Percentiles rank a stretch among this genome's conserved stretches.
phyloP scores from a whole-genome alignment of 2,329 filamentous ascomycete species.

The Akanthomyces uredinophilus region DNA sequence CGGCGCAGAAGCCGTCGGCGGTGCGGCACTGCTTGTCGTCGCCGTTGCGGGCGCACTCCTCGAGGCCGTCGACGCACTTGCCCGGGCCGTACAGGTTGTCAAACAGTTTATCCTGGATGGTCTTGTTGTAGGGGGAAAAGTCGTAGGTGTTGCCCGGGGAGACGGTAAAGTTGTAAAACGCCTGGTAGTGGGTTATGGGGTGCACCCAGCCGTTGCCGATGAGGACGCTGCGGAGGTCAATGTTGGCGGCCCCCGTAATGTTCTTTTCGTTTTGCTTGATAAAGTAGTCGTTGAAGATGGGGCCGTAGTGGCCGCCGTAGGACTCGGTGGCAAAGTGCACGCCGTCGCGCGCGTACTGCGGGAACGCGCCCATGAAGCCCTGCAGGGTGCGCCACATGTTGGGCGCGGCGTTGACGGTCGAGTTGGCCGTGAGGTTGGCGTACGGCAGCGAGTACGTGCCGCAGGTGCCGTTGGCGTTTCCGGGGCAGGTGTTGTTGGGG shows the following conservation, averaged over 20 bases:
- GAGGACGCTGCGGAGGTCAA: slow-evolving; percentile 52
- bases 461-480: slow-evolving; percentile 32
- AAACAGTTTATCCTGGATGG: slow-evolving; percentile 21
- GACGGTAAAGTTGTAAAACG: slow-evolving; percentile 2
- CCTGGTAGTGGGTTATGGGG: slow-evolving; percentile 17
- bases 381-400: slow-evolving; percentile 64
- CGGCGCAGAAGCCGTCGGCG: not conserved
- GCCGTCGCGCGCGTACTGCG: slow-evolving; percentile 48
- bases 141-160: slow-evolving; percentile 9
- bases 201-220: slow-evolving; percentile 65
- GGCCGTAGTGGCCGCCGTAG: slow-evolving; percentile 66
- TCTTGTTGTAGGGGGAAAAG: not conserved
- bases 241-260: slow-evolving; percentile 37
- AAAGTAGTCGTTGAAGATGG: slow-evolving; percentile 54
- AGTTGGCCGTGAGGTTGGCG: slow-evolving; percentile 5
- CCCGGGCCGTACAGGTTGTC: slow-evolving; percentile 56
- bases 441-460: slow-evolving; percentile 21
- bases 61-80: not conserved
- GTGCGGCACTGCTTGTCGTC: not conserved
- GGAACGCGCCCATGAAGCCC: slow-evolving; percentile 52
- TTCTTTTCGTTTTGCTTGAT: slow-evolving; percentile 55
- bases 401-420: slow-evolving; percentile 29
- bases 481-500: slow-evolving; percentile 24
- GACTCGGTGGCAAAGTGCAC: slow-evolving; percentile 64
- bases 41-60: not conserved